Evolutionary conservation across 176 grass and related monocot genomes (phyloP).

Genomic region (Pontederia crassipes): DNA sequence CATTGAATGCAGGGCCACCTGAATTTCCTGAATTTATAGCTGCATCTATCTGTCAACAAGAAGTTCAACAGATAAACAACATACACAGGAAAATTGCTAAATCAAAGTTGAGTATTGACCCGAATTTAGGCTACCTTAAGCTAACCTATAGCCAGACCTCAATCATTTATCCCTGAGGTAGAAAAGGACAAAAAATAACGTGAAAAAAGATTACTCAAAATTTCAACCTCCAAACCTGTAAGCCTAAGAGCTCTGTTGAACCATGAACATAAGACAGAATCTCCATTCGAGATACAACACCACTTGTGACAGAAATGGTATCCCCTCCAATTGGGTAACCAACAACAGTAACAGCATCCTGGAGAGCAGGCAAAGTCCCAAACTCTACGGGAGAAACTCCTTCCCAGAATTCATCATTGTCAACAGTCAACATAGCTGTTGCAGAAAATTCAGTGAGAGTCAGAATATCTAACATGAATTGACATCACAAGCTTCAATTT

Average conservation of each 20-base stretch:
- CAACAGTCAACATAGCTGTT: conserved; percentile 77
- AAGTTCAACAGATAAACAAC: neutral
- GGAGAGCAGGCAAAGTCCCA: conserved; percentile 73
- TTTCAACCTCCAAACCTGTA: conserved; percentile 41
- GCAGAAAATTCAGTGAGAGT: neutral
- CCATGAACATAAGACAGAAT: conserved; percentile 98
- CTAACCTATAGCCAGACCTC: too few species aligned
- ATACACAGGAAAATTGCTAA: too few species aligned
- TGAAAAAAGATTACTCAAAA: neutral
- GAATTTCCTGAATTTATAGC: conserved; percentile 99
- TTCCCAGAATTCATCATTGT: conserved; percentile 97
- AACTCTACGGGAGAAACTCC: conserved; percentile 65
- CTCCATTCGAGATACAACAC: conserved; percentile 94
- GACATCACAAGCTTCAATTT: too few species aligned
- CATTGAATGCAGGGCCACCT: conserved; percentile 93
- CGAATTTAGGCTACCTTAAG: too few species aligned
- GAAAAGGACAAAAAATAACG: neutral
- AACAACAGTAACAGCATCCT: conserved; percentile 97
- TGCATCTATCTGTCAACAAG: conserved; percentile 83
- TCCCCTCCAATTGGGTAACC: conserved; percentile 98
- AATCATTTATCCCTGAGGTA: too few species aligned
- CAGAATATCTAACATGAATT: neutral
- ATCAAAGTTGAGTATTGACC: neutral
- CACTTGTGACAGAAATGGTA: conserved; percentile 95
- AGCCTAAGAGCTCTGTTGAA: conserved; percentile 87